Conservation (phyloP, 2,329 filamentous ascomycete genomes). For the Neofusicoccum laricinum region DNA sequence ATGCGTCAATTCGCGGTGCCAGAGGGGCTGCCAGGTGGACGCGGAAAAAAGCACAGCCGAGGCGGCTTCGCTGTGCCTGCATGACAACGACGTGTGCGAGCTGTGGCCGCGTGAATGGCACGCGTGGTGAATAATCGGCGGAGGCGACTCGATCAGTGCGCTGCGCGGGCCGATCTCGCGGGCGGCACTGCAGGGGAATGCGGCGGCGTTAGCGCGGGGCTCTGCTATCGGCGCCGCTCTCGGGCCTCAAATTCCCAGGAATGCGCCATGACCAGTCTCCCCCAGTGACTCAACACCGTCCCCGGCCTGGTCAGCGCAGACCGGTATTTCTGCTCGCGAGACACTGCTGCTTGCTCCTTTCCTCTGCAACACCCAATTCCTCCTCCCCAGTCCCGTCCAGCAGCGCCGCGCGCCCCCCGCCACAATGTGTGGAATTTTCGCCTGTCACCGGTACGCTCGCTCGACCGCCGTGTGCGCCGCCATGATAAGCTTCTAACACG, state of each 20-base stretch:
- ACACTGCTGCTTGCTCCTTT: constrained; percentile 1
- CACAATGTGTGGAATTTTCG: constrained; percentile 96
- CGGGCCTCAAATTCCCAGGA: background rate
- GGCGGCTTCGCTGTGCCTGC: background rate
- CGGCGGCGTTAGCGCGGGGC: constrained; percentile 4
- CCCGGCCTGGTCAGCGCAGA: background rate
- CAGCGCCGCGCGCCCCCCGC: constrained; percentile 18
- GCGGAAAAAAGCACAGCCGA: background rate
- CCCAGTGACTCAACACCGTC: constrained; percentile 10
- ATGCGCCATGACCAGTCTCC: constrained; percentile 2
- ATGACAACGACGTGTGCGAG: background rate
- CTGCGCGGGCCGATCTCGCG: constrained; percentile 6
- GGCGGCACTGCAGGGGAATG: background rate
- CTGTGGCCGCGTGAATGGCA: background rate
- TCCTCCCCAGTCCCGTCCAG: background rate
- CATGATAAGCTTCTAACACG: constrained; percentile 28
- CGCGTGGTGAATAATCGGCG: background rate
- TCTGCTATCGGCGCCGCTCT: constrained; percentile 14
- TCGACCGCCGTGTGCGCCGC: constrained; percentile 24
- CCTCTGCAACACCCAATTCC: constrained; percentile 7
- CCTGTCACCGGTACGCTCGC: constrained; percentile 72
- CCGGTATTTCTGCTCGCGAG: background rate
- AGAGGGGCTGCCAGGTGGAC: background rate
- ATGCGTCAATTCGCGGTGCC: background rate
- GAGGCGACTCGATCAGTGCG: background rate